Evolutionary conservation across 345 rosid species (phyloP).

Genomic region (Rhodamnia rubescens): DNA sequence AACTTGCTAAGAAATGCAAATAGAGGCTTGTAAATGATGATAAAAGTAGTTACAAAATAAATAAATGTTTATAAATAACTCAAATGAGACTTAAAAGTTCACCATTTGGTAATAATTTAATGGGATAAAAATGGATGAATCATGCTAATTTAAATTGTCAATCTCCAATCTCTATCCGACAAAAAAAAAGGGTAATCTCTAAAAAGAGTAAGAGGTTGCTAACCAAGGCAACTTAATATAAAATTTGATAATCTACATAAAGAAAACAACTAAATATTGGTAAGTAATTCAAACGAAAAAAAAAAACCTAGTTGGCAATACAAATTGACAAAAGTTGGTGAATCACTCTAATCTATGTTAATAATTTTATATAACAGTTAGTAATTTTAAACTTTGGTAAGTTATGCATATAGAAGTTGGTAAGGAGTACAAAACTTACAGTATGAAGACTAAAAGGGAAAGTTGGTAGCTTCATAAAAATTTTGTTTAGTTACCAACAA

Average conservation of each 20-base stretch:
- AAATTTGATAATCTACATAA: neutral
- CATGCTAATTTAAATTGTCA: neutral
- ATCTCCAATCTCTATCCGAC: neutral
- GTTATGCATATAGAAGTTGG: neutral
- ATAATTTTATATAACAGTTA: neutral
- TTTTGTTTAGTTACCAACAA: neutral
- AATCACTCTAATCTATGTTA: neutral
- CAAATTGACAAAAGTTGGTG: neutral
- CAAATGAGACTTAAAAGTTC: neutral
- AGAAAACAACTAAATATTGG: neutral
- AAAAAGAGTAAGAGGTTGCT: neutral
- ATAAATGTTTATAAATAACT: neutral
- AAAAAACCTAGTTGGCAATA: neutral
- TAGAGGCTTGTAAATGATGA: neutral
- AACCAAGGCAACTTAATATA: neutral
- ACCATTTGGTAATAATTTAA: neutral
- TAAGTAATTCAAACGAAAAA: neutral
- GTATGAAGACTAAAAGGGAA: neutral
- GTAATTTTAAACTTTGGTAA: neutral
- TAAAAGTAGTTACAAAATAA: neutral
- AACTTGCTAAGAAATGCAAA: neutral
- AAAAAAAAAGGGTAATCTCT: neutral
- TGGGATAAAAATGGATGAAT: neutral
- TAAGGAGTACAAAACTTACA: neutral
- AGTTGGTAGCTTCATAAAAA: neutral